Base-by-base conservation (phyloP, 305 asterid genomes). In the Coffea humblotiana region DNA sequence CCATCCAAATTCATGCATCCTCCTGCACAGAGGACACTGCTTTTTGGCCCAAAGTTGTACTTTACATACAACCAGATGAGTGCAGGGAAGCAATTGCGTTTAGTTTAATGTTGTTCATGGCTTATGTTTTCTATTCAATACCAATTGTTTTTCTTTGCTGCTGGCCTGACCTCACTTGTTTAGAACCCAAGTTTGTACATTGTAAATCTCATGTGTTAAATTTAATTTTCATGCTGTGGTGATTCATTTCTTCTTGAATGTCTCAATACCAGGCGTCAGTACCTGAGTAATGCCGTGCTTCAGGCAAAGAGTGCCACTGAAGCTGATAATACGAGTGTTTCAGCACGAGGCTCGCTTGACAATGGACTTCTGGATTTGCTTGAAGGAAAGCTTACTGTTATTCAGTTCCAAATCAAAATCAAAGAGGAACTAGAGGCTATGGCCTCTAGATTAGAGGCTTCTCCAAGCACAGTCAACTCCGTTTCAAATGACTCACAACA, bases 331-430 rank as follows among this genome's bases (percentile, higher is more conserved):
- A 79, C 83, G 84, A 84, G 82, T 84, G 87, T 82, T 77, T 86
- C 96, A 78, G 77, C 82, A 68, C 92, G 91, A 73, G 90, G 89
- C 83, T 89, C 88, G 81, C 82, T 87, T 83, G 99, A 93, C 84
- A 90, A 64, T 84, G 99, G 98, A 66, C 93, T 96, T 81, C 95
- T 96, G 81, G 97, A 94, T 89, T 88, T 96, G 83, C 98, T 96
- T 77, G 98, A 96, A 84, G 99, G 97, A 66, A 96, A 96, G 90
- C 99, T 96, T 86, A 92, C 97, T 77, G 98, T 94, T 89, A 91
- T 96, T 85, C 96, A 93, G 77, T 96, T 96, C 85, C 98, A 96
- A 90, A 94, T 94, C 78, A 94, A 88, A 89, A 92, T 96, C 78
- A 92, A 94, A 85, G 97, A 91, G 79, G 98, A 88, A 84, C 79